These are phyloP conservation scores for Vachellia pachyceras DNA, from an alignment of 306 rosid species.

Conservation along the genomic window DNA sequence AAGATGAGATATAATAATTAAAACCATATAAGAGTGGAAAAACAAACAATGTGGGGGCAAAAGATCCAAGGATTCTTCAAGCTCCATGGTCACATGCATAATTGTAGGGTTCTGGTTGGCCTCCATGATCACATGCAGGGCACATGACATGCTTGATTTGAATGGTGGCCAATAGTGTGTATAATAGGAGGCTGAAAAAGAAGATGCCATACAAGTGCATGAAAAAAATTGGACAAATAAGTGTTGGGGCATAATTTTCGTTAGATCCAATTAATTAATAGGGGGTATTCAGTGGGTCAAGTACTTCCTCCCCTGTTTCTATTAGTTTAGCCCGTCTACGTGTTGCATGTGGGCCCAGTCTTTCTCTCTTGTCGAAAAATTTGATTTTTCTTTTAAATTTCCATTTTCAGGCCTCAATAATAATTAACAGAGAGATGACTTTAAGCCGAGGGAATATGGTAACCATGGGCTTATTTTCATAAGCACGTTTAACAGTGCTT, in stretches of 20 bases:
- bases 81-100: conserved; percentile 31
- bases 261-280: conserved; percentile 43
- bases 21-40: not conserved
- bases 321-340: conserved; percentile 51
- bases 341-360: conserved; percentile 54
- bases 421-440: not conserved
- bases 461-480: too few relatives aligned
- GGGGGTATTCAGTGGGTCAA: conserved; percentile 45
- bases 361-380: conserved; percentile 9
- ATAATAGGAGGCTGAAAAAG: conserved; percentile 21
- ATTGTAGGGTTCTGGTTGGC: conserved; percentile 43
- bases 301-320: conserved; percentile 48
- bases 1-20: conserved; percentile 14
- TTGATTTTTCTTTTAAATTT: not conserved
- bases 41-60: conserved; percentile 41
- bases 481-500: too few relatives aligned
- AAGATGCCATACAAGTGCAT: conserved; percentile 33
- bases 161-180: not conserved
- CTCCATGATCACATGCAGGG: conserved; percentile 42
- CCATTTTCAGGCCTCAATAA: not conserved
- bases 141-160: conserved; percentile 45
- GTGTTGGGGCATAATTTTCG: conserved; percentile 36
- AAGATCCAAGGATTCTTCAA: conserved; percentile 36
- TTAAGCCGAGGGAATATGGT: not conserved
- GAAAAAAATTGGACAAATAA: conserved; percentile 29